Evolutionary conservation across 495 filamentous ascomycete species (phyloP), one percentile per base, ranked within the genome.

Genomic region (Podospora comata): DNA sequence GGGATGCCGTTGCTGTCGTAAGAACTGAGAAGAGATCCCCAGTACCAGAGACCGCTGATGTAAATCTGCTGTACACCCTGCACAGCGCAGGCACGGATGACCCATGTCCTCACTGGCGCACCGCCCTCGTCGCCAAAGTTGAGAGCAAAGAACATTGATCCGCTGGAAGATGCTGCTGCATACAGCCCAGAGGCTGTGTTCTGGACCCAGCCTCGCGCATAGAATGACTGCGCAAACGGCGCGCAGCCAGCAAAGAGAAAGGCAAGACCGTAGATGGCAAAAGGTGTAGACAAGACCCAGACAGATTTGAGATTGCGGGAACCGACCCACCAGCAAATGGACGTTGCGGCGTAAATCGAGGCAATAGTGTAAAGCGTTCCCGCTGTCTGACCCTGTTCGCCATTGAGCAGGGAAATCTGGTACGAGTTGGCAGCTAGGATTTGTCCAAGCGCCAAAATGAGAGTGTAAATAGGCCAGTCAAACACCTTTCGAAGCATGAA

Each of bases 381-480:
- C 11, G 86, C 84, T 3, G 86, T 79, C 71, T 90, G 79, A 28
- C 87, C 86, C 27, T 86, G 74, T 68, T 85, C 82, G 13, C 88
- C 88, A 15, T 82, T 85, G 23, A 91, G 75, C n/a, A 91, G 81
- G 0, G 86, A 88, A 72, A 90, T 86, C 70, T 90, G 88, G 74
- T 89, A 88, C 3, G 85, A 88, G 73, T 90, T 90, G 30, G 87
- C 86, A 0, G 88, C 85, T 39, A 90, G 81, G 62, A 90, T 88
- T 74, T 90, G 88, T 1, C 88, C 88, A 74, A 91, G 80, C 34
- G 88, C 88, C 15, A 91, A 79, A 59, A 92, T 81, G 65, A 92
- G 80, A 4, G 88, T 85, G 76, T 92, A 92, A 4, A 92, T 70
- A 0, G 90, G 90, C 90, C 90, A 92, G 71, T 90, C 86, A 34